phyloP scores from a whole-genome alignment of 176 grass and related monocot species.

The Bromus sterilis region DNA sequence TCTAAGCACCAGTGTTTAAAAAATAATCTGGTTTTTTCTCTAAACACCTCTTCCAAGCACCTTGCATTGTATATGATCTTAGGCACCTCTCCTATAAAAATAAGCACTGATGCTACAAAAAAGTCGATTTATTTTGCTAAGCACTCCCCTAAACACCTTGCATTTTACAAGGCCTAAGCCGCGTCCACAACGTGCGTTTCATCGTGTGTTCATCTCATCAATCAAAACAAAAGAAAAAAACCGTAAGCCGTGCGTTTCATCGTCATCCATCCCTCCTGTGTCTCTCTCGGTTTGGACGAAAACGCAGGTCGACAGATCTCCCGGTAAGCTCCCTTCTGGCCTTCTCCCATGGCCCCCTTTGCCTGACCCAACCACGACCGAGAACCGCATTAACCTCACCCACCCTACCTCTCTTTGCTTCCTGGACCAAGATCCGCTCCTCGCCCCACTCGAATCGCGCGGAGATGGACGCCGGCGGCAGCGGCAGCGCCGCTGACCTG shows the following conservation, averaged over 20 bases:
- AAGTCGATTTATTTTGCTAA: too few relatives aligned
- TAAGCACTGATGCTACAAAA: too few relatives aligned
- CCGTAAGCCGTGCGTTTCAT: background rate
- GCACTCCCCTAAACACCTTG: too few relatives aligned
- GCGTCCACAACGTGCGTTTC: too few relatives aligned
- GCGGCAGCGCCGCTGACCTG: conserved; percentile 21
- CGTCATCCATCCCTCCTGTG: background rate
- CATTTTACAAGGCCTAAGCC: too few relatives aligned
- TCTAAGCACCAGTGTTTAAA: too few relatives aligned
- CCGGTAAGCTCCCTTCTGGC: background rate
- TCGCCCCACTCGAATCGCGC: background rate
- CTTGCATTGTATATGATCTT: too few relatives aligned
- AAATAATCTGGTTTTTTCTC: too few relatives aligned
- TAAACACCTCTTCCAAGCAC: too few relatives aligned
- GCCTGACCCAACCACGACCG: background rate
- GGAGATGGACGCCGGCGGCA: conserved; percentile 33
- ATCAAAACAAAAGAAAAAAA: too few relatives aligned
- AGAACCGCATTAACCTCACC: background rate
- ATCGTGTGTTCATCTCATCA: too few relatives aligned
- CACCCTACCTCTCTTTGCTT: background rate
- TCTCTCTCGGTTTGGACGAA: background rate
- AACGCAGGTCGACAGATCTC: background rate
- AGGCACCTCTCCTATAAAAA: too few relatives aligned
- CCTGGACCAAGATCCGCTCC: background rate
- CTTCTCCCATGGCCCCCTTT: background rate